Evolutionary conservation across 495 filamentous ascomycete species (phyloP).

Genomic region (Tuber calosporum): DNA sequence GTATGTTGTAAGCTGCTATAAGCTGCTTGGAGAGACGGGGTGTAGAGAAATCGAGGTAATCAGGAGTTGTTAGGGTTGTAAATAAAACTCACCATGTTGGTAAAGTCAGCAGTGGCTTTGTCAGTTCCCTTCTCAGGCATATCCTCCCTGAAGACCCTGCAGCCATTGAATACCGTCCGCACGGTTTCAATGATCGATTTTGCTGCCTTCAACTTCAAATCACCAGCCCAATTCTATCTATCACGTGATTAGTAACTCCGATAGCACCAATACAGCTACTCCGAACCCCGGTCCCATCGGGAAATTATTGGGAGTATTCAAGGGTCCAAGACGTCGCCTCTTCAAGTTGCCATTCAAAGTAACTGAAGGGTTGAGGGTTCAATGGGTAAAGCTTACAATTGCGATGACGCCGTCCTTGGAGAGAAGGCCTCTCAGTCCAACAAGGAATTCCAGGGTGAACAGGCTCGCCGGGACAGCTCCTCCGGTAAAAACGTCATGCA

Average conservation of each 20-base stretch:
- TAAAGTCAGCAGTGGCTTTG: constrained; percentile 58
- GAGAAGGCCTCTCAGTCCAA: constrained; percentile 59
- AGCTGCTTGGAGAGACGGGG: neutral
- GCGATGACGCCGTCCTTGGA: constrained; percentile 76
- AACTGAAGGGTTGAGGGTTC: constrained; percentile 3
- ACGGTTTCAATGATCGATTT: constrained; percentile 39
- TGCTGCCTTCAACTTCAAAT: constrained; percentile 65
- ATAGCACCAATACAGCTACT: constrained; percentile 9
- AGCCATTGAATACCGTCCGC: constrained; percentile 36
- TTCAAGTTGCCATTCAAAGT: neutral
- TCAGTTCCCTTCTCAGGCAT: constrained; percentile 45
- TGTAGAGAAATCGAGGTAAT: neutral
- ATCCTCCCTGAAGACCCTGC: constrained; percentile 56
- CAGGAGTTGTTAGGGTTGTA: constrained; percentile 2
- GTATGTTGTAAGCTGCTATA: neutral
- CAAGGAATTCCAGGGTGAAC: constrained; percentile 78
- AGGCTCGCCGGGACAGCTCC: constrained; percentile 82
- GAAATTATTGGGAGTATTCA: constrained; percentile 1
- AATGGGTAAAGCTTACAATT: constrained; percentile 56
- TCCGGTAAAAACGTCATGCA: constrained; percentile 98
- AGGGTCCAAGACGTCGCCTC: constrained; percentile 2
- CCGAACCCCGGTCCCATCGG: constrained; percentile 5
- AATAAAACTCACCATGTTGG: constrained; percentile 65
- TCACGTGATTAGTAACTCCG: constrained; percentile 25
- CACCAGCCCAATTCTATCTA: constrained; percentile 87